Conservation (phyloP, 768 basidiomycete genomes). For the Leccinum ochraceum region DNA sequence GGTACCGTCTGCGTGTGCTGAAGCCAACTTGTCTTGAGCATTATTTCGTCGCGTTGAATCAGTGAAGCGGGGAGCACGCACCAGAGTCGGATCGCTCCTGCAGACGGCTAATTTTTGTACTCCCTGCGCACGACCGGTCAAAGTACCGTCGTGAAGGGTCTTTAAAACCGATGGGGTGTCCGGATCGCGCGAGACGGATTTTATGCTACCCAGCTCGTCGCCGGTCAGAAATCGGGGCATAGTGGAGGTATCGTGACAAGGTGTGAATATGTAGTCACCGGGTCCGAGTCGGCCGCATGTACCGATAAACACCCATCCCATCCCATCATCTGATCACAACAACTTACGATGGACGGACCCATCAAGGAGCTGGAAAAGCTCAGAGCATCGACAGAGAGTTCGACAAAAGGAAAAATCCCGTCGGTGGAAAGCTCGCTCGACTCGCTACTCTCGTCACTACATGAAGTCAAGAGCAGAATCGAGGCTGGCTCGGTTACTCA, state of each 20-base stretch:
- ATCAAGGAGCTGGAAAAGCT: conserved; percentile 81
- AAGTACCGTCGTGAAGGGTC: conserved; percentile 36
- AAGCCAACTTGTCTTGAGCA: conserved; percentile 58
- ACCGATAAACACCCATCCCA: not conserved
- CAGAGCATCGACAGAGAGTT: conserved; percentile 55
- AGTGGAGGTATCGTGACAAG: conserved; percentile 26
- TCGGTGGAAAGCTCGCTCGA: conserved; percentile 64
- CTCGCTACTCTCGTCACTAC: conserved; percentile 57
- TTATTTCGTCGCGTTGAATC: conserved; percentile 19
- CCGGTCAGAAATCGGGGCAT: conserved; percentile 76
- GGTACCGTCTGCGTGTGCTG: conserved; percentile 64
- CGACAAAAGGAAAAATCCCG: conserved; percentile 51
- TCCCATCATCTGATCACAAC: not conserved
- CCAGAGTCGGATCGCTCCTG: conserved; percentile 36
- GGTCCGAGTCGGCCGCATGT: not conserved
- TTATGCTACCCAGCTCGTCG: conserved; percentile 79
- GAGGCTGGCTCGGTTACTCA: conserved; percentile 49
- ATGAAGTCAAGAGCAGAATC: conserved; percentile 54
- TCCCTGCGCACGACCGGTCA: conserved; percentile 35
- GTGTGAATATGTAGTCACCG: conserved; percentile 1
- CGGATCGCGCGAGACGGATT: conserved; percentile 50
- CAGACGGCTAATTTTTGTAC: conserved; percentile 43
- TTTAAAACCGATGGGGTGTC: conserved; percentile 35
- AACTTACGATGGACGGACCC: conserved; percentile 61
- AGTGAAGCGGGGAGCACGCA: conserved; percentile 31